These are phyloP conservation scores for Sordariomycetes sp. DNA, from an alignment of 2,329 filamentous ascomycete species.

Conservation along the genomic window DNA sequence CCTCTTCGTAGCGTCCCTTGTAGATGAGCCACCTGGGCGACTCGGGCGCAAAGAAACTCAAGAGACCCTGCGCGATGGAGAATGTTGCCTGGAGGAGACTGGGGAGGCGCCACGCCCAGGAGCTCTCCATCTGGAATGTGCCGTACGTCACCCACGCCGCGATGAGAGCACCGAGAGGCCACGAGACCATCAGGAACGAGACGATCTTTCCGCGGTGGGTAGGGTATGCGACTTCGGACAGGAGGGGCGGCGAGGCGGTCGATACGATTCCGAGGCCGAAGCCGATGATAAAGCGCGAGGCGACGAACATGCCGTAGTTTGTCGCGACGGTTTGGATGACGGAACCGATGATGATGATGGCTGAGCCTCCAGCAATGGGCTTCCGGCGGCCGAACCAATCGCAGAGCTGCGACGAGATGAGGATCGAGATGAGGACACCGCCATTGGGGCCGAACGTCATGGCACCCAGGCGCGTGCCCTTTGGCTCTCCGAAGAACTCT, in stretches of 20 bases:
- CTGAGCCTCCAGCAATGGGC: constrained; percentile 19
- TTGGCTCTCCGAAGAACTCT: constrained; percentile 22
- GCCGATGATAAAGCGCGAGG: constrained; percentile 17
- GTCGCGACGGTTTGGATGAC: constrained; percentile 17
- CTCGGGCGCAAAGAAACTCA: constrained; percentile 13
- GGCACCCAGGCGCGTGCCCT: constrained; percentile 20
- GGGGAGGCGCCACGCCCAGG: constrained; percentile 15
- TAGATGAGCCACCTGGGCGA: constrained; percentile 10
- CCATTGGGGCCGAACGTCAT: constrained; percentile 11
- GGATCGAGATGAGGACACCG: not conserved
- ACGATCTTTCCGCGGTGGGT: constrained; percentile 28
- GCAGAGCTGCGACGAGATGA: not conserved
- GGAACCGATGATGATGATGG: constrained; percentile 16
- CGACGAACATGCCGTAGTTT: constrained; percentile 15
- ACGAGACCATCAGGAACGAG: not conserved
- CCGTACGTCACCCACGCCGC: constrained; percentile 16
- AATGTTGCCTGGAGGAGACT: constrained; percentile 12
- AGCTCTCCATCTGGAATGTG: constrained; percentile 11
- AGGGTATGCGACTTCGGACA: constrained; percentile 20
- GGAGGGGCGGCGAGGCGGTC: constrained; percentile 17
- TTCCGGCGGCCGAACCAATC: constrained; percentile 25
- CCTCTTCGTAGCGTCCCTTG: constrained; percentile 2
- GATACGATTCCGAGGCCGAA: constrained; percentile 16
- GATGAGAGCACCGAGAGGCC: not conserved
- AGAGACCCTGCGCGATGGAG: constrained; percentile 11